These are phyloP conservation scores for Aureobasidium sp. DNA, from an alignment of 2,329 filamentous ascomycete genomes.

Conservation along the genomic window DNA sequence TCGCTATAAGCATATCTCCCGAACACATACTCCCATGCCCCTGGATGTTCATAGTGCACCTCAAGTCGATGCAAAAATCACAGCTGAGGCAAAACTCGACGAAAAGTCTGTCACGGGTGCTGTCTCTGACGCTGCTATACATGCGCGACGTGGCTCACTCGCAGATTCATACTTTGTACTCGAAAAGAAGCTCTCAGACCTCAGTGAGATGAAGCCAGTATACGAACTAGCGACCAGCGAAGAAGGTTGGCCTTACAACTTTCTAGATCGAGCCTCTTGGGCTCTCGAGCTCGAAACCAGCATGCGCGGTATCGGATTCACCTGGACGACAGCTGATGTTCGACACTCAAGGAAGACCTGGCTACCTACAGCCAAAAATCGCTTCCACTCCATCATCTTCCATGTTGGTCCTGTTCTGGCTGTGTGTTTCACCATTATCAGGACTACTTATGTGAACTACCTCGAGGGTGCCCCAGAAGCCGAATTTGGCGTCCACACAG, in stretches of 20 bases:
- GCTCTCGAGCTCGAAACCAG: constrained; percentile 39
- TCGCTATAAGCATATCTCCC: constrained; percentile 33
- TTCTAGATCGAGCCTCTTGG: constrained; percentile 37
- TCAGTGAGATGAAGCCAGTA: constrained; percentile 24
- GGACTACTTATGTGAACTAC: constrained; percentile 28
- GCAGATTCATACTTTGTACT: constrained; percentile 17
- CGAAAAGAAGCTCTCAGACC: constrained; percentile 14
- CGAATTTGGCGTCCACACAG: constrained; percentile 13
- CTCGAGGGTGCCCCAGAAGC: constrained; percentile 17
- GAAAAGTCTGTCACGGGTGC: neutral
- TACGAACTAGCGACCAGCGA: constrained; percentile 35
- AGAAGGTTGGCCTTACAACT: constrained; percentile 34
- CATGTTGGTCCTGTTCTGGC: constrained; percentile 34
- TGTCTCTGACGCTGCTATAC: neutral
- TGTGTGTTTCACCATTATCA: constrained; percentile 31
- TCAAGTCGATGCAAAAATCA: neutral
- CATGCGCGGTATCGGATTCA: constrained; percentile 41
- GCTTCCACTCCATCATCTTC: constrained; percentile 35
- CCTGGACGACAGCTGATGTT: constrained; percentile 40
- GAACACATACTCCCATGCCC: constrained; percentile 26
- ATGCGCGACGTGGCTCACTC: constrained; percentile 15
- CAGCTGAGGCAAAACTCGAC: neutral
- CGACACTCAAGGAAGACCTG: constrained; percentile 39
- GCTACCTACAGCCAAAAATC: constrained; percentile 35
- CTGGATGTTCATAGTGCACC: neutral